Evolutionary conservation across 2,329 filamentous ascomycete genomes (phyloP), one percentile per base, ranked within the genome.

Genomic region (Pseudogymnoascus destructans): DNA sequence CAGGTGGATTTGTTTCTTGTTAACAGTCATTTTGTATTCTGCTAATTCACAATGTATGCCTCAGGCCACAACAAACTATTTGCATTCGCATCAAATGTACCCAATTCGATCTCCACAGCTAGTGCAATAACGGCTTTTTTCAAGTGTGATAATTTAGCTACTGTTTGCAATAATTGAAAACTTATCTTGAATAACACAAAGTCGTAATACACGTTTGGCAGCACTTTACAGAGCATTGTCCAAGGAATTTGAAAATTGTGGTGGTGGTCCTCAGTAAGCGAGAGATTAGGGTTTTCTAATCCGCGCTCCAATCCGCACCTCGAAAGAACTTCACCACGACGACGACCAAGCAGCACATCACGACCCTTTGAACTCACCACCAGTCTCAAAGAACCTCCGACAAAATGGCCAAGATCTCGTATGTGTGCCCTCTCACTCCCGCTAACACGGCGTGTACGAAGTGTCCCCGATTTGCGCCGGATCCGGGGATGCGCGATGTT

Each of bases 351-450:
- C 63, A 63, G 64, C 61, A 62, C 62, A 63, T 60, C 59, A 64
- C 59, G 58, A 59, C 61, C 64, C 66, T 66, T 66, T 64, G 63
- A 67, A 60, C 52, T 52, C 57, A 57, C 58, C 60, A 59, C 57
- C 59, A 61, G 57, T 58, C 32, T 66, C 62, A 63, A 66, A 63
- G 61, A 61, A 63, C 73, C 72, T 72, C 74, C 73, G 72, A 75
- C 72, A 76, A 73, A 79, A 82, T 82, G 79, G 79, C 79, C 73
- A 82, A 82, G 75, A 70, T 77, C 67, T 81, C 79, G 79, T 82
- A 77, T 76, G 79, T 81, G 55, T 60, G 59, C 56, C 40, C 58
- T 55, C 59, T 58, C 65, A 60, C 58, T 59, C 46, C 23, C 46
- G n/a, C 30, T 55, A 58, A 52, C 38, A 54, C 56, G 40, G 40